Base-by-base conservation (phyloP, 1,284 basidiomycete genomes). In the Cystobasidiaceae sp. region DNA sequence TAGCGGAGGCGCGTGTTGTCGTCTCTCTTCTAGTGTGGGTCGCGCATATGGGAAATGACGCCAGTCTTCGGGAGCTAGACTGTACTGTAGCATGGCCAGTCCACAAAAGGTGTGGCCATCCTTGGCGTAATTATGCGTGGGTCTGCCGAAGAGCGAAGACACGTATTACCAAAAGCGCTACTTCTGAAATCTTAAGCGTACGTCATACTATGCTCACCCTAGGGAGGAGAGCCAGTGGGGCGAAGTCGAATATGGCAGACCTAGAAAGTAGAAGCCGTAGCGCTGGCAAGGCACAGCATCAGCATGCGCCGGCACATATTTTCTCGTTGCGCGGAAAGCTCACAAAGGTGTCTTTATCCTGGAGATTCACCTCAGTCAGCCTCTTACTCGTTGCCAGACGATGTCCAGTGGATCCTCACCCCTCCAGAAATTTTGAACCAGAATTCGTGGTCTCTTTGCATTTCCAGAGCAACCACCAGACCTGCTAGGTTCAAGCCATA, bases 371-470 rank as follows among this genome's bases (percentile, higher is more conserved):
- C 7, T 3, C 13, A 3, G 15, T 28, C 25, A 56, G 9, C 19
- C 25, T 30, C 27, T 5, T 4, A n/a, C 21, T 44, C 21, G 37
- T 9, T 39, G 11, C n/a, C 19, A 8, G 28, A 7, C 27, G 19
- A 43, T 23, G 15, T 11, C 13, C 21, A 37, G 4, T 34, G 11
- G 32, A 41, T n/a, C n/a, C 61, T 33, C 70, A 79, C 79, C 8
- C 79, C 80, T 1, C 78, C 78, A 45, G 76, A 77, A 49, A 81
- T 70, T 19, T 73, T 71, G 71, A 80, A 80, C 79, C 79, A 81
- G 64, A 80, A 81, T 7, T 75, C 76, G 55, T 75, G 71, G 44
- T 78, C 73, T 25, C 71, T 68, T 73, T 79, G 78, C 79, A 80
- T 80, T 68, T 78, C 77, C 46, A 72, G 71, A 1, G 79, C 79